Evolutionary conservation across 2,329 filamentous ascomycete genomes (phyloP).

Genomic region (Bimuria novae-zelandiae): DNA sequence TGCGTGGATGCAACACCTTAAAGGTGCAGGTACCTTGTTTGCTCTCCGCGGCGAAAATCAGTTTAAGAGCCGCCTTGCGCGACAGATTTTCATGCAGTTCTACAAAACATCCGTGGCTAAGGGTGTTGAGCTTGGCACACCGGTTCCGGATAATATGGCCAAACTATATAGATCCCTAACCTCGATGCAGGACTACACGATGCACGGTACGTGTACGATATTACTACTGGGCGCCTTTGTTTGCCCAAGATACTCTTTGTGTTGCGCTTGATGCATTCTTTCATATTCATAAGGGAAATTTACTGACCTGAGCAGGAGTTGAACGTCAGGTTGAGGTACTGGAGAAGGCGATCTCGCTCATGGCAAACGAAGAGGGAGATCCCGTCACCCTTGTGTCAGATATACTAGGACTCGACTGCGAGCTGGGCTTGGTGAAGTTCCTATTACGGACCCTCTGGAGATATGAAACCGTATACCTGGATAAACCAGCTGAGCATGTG

Average conservation of each 20-base stretch:
- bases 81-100: slow-evolving; percentile 37
- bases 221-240: neutral
- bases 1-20: slow-evolving; percentile 39
- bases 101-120: slow-evolving; percentile 31
- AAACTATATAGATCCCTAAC: slow-evolving; percentile 28
- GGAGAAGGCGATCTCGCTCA: slow-evolving; percentile 27
- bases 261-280: too few relatives aligned
- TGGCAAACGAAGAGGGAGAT: slow-evolving; percentile 20
- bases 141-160: slow-evolving; percentile 22
- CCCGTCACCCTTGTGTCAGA: slow-evolving; percentile 19
- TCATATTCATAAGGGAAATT: too few relatives aligned
- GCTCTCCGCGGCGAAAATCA: slow-evolving; percentile 35
- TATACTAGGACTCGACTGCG: slow-evolving; percentile 23
- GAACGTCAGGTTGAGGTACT: slow-evolving; percentile 22
- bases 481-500: slow-evolving; percentile 19
- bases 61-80: slow-evolving; percentile 23
- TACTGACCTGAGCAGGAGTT: neutral
- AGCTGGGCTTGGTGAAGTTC: slow-evolving; percentile 27
- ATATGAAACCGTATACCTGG: slow-evolving; percentile 24
- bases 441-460: slow-evolving; percentile 31
- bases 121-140: slow-evolving; percentile 23
- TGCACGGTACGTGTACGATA: slow-evolving; percentile 17
- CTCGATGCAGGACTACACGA: slow-evolving; percentile 22
- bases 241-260: too few relatives aligned
- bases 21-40: slow-evolving; percentile 40